phyloP scores from a whole-genome alignment of 331 rosid species.

The Dryas integrifolia region DNA sequence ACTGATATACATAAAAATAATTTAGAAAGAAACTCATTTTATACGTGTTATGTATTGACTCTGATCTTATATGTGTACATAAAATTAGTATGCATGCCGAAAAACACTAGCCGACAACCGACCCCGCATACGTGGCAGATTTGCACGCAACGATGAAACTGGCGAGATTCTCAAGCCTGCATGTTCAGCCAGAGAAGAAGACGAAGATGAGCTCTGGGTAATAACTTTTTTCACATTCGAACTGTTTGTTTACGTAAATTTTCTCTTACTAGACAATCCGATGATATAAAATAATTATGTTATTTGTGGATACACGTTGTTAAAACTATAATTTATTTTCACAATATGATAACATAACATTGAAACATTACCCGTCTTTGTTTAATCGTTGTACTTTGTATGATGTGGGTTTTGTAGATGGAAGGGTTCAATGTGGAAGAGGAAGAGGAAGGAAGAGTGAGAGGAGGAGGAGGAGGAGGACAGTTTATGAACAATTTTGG shows the following conservation, averaged over 20 bases:
- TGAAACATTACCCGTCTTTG: too few relatives aligned
- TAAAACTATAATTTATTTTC: too few relatives aligned
- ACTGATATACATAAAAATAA: too few relatives aligned
- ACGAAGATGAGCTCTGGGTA: conserved; percentile 74
- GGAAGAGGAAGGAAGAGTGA: conserved; percentile 35
- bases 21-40: not conserved
- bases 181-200: conserved; percentile 51
- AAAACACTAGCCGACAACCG: conserved; percentile 88
- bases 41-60: not conserved
- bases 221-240: not conserved
- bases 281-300: too few relatives aligned
- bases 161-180: conserved; percentile 51
- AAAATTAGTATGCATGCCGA: conserved; percentile 76
- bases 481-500: conserved; percentile 32
- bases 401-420: conserved; percentile 35
- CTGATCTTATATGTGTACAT: not conserved
- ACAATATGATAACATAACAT: too few relatives aligned
- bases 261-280: too few relatives aligned
- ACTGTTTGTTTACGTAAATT: not conserved
- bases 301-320: too few relatives aligned
- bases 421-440: conserved; percentile 54
- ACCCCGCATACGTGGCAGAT: conserved; percentile 89
- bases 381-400: not conserved
- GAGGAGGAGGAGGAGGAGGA: conserved; percentile 41
- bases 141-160: conserved; percentile 72